These are phyloP conservation scores for Elsinoe batatas DNA, from an alignment of 2,329 filamentous ascomycete species.

Conservation along the genomic window DNA sequence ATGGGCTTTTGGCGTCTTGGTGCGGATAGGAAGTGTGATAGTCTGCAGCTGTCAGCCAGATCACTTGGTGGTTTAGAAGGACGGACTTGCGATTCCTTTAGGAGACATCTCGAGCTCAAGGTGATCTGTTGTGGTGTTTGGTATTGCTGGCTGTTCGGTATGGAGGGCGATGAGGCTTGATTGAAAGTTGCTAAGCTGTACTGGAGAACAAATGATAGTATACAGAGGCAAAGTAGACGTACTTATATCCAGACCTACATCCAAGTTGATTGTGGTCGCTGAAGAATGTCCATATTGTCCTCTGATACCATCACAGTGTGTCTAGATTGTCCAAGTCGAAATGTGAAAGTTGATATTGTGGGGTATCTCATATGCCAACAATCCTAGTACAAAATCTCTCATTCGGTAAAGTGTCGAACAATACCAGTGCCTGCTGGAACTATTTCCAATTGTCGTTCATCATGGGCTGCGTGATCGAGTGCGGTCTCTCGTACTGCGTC, in stretches of 20 bases:
- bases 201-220: no score
- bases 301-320: neutral
- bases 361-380: constrained; percentile 11
- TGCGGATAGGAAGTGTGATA: neutral
- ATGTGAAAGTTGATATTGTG: constrained; percentile 12
- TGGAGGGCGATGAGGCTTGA: neutral
- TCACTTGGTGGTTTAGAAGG: neutral
- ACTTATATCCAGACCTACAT: no score
- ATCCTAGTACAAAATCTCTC: neutral
- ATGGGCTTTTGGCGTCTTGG: neutral
- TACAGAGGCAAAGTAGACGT: no score
- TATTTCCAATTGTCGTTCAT: neutral
- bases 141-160: neutral
- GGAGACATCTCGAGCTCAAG: neutral
- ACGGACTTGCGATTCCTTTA: neutral
- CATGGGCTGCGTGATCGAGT: constrained; percentile 10
- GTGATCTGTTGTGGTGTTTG: neutral
- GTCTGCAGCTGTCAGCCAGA: neutral
- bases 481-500: neutral
- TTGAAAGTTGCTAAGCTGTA: neutral
- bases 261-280: neutral
- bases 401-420: neutral
- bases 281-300: neutral
- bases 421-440: neutral
- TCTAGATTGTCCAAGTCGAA: neutral